Base-by-base conservation (phyloP, 164 flowering plant species). In the Magnolia changhungtana region DNA sequence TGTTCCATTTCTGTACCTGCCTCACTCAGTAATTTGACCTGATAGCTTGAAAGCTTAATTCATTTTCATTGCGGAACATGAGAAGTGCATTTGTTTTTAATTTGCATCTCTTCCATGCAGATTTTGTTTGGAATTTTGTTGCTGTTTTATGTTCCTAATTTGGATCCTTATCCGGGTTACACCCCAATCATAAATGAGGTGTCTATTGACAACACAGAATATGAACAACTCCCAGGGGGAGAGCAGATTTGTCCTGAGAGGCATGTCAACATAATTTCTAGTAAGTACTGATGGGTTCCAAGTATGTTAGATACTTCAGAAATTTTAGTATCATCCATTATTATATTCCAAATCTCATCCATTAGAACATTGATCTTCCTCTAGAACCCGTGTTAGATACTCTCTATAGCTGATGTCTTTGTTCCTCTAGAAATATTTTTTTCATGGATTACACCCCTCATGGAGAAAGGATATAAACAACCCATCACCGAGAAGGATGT, bases 191-290 rank as follows among this genome's bases (percentile, higher is more conserved):
- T 72, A 76, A 75, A 77, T 78, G 97, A 90, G 79, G 76, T 63
- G 37, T 74, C 82, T 51, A 66, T 77, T 73, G 90, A 88, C 27
- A 79, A 87, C 69, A 75, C 76, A 50, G 93, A 84, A 61, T 94
- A 96, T 84, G 93, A 92, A 86, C 89, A 85, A 84, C 94, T 96
- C 77, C 88, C 97, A 80, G 98, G 85, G 50, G 94, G 82, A 71
- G 99, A 94, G 84, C 86, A 88, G 58, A 85, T 96, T 72, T 94
- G 97, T 84, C 99, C 99, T 37, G 99, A 96, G 87, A 88, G 93
- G 82, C 93, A 86, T 72, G 92, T 37, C 82, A 91, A 86, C 83
- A 75, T 96, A 80, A 72, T 94, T 78, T 91, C 98, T 37, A 88
- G 99, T 96, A 84, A 66, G 97, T 88, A 74, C 8, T 19, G 23